phyloP scores from a whole-genome alignment of 148 eudicot species.

The Diospyros kaki region DNA sequence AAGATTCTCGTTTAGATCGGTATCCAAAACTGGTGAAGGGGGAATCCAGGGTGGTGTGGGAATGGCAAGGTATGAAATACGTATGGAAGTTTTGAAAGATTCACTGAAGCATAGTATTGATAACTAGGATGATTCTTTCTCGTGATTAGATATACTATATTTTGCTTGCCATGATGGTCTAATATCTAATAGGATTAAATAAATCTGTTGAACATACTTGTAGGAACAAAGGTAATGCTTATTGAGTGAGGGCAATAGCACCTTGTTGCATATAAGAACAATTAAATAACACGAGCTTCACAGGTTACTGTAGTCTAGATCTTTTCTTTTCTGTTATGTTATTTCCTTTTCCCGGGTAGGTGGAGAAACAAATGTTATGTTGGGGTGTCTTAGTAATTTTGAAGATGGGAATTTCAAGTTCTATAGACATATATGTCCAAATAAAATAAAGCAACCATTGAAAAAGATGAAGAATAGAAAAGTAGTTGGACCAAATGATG shows the following conservation, averaged over 20 bases:
- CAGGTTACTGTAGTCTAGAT: not conserved
- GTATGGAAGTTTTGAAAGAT: not conserved
- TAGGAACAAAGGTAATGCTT: not conserved
- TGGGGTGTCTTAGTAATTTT: no score
- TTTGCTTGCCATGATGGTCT: not conserved
- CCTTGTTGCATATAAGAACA: not conserved
- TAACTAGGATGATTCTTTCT: conserved; percentile 2
- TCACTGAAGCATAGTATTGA: conserved; percentile 1
- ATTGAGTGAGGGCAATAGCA: not conserved
- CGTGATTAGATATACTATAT: not conserved
- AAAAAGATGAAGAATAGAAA: no score
- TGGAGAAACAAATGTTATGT: no score
- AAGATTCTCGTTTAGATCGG: conserved; percentile 83
- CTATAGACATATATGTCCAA: no score
- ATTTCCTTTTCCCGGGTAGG: no score
- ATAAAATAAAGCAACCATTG: no score
- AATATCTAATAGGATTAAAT: not conserved
- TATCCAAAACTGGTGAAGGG: conserved; percentile 94
- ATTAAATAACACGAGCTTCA: not conserved
- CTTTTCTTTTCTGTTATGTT: no score
- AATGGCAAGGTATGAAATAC: conserved; percentile 84
- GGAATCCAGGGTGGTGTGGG: conserved; percentile 96
- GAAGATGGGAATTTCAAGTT: no score
- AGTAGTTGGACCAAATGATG: no score
- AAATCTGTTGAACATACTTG: not conserved